Conservation (phyloP, 2,329 filamentous ascomycete genomes). For the Cladosporium sp. region DNA sequence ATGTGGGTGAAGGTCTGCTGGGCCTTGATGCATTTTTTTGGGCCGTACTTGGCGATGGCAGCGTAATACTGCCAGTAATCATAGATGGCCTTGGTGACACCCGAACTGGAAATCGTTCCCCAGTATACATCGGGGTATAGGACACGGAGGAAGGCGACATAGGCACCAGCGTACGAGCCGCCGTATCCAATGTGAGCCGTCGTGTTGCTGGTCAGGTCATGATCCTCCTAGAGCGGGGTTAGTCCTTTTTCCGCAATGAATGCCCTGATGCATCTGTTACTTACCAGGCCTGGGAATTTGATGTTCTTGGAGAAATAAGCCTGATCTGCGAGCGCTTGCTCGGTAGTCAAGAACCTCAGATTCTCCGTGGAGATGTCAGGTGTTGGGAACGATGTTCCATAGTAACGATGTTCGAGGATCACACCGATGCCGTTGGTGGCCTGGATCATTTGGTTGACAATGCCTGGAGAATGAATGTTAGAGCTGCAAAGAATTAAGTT, state of each 20-base stretch:
- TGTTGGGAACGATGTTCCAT: conserved; percentile 69
- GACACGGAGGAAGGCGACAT: conserved; percentile 70
- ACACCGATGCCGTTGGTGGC: conserved; percentile 72
- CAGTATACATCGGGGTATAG: conserved; percentile 74
- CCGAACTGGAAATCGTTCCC: conserved; percentile 74
- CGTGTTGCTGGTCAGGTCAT: conserved; percentile 59
- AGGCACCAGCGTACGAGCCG: conserved; percentile 76
- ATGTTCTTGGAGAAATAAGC: conserved; percentile 75
- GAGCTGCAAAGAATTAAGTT: too few species aligned
- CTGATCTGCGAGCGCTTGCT: conserved; percentile 75
- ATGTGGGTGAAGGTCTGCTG: conserved; percentile 58
- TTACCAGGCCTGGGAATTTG: conserved; percentile 60
- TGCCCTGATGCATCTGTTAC: too few species aligned
- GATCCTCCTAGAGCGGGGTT: conserved; percentile 40
- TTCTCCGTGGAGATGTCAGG: conserved; percentile 62
- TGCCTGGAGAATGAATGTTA: conserved; percentile 36
- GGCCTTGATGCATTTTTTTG: conserved; percentile 58
- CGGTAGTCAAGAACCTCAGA: conserved; percentile 75
- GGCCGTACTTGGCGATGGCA: conserved; percentile 52
- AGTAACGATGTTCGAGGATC: conserved; percentile 82
- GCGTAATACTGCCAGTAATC: conserved; percentile 65
- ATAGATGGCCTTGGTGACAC: conserved; percentile 70
- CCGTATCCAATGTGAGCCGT: conserved; percentile 76
- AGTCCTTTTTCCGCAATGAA: too few species aligned
- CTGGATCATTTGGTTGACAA: conserved; percentile 64